These are phyloP conservation scores for Saturnispora besseyi DNA, from an alignment of 805 yeast genomes.

Conservation along the genomic window DNA sequence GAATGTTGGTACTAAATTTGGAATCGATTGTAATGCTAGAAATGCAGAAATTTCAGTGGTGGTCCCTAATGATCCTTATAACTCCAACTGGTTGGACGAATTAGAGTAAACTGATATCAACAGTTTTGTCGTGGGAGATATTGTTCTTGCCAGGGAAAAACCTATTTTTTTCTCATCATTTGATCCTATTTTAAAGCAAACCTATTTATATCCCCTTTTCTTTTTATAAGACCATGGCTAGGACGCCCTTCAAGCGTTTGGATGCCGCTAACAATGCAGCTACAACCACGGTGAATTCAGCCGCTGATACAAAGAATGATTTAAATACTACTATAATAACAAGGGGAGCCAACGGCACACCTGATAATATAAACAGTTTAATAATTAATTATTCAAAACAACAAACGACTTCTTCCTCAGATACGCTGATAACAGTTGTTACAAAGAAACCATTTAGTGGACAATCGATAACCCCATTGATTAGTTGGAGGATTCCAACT, in stretches of 20 bases:
- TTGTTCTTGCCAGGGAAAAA: background rate
- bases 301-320: background rate
- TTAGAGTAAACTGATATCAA: no score
- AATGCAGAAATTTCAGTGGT: no score
- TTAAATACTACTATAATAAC: background rate
- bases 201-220: background rate
- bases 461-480: slow-evolving; percentile 1
- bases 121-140: no score
- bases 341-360: background rate
- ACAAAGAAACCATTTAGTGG: slow-evolving; percentile 7
- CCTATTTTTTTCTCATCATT: background rate
- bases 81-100: no score
- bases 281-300: background rate
- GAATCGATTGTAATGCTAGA: no score
- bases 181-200: background rate
- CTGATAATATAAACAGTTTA: background rate
- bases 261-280: background rate
- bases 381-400: background rate
- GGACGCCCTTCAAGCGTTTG: background rate
- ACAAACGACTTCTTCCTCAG: background rate
- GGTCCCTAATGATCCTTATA: no score
- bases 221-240: background rate
- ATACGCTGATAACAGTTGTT: slow-evolving; percentile 7
- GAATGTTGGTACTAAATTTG: background rate
- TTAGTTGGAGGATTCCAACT: slow-evolving; percentile 11